Evolutionary conservation across 768 basidiomycete species (phyloP).

Genomic region (Termitomyces titanicus): DNA sequence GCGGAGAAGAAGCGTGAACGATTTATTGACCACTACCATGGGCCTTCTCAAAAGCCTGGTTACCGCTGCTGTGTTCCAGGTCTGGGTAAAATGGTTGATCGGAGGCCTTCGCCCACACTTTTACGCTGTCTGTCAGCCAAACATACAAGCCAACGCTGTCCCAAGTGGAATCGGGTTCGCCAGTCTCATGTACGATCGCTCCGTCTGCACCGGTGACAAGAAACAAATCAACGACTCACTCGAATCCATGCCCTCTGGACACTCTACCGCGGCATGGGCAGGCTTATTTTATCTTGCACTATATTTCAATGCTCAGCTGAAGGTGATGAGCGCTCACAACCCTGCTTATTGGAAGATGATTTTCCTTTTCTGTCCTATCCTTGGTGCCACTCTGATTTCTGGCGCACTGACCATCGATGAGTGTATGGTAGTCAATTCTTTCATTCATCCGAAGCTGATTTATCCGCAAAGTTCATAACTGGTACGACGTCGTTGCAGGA

Average conservation of each 20-base stretch:
- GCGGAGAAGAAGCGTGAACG: conserved; percentile 40
- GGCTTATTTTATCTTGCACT: conserved; percentile 45
- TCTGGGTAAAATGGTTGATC: conserved; percentile 55
- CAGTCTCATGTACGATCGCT: conserved; percentile 47
- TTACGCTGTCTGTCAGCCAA: conserved; percentile 48
- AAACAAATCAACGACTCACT: conserved; percentile 54
- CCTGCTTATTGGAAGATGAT: conserved; percentile 65
- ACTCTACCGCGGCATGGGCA: conserved; percentile 56
- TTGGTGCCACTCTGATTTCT: conserved; percentile 53
- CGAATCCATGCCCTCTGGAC: conserved; percentile 55
- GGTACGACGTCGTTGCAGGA: conserved; percentile 56
- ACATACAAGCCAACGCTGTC: conserved; percentile 23
- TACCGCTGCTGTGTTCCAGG: conserved; percentile 33
- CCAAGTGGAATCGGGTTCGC: conserved; percentile 43
- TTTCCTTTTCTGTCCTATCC: conserved; percentile 50
- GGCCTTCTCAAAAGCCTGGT: conserved; percentile 48
- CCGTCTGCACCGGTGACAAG: conserved; percentile 52
- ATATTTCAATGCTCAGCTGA: conserved; percentile 54
- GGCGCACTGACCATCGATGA: conserved; percentile 56
- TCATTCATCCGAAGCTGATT: background rate
- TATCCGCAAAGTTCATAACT: conserved; percentile 39
- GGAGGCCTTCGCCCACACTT: conserved; percentile 51
- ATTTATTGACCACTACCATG: conserved; percentile 48
- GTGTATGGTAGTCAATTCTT: conserved; percentile 27
- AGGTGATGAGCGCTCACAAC: conserved; percentile 56